Evolutionary conservation across 1,284 basidiomycete species (phyloP), one percentile per base, ranked within the genome.

Genomic region (Ganoderma lucidum): DNA sequence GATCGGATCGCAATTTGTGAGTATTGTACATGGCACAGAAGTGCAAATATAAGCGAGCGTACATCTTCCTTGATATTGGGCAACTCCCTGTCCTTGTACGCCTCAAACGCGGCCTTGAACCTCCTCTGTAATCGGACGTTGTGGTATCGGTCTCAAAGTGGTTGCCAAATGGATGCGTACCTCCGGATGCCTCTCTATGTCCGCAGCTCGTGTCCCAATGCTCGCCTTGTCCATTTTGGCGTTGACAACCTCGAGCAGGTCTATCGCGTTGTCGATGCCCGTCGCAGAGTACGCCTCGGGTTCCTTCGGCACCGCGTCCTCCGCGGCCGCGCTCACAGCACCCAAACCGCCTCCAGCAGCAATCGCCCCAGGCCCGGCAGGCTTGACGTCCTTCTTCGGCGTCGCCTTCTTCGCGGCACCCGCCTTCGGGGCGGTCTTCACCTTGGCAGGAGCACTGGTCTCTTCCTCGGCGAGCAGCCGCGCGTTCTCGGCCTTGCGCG

Each of bases 111-210:
- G 51, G 92, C 96, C 86, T 97, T 97, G 87, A 93, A 96, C 70
- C 95, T 90, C 78, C 95, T 87, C 92, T 95, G 76, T 41, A 69
- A 58, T 12, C 55, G 37, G 51, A 59, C 64, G 51, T 64, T 35
- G 70, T 53, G n/a, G 35, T 60, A 44, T 19, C 9, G 67, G 28
- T 39, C 48, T 48, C 39, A 41, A 51, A 45, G 19, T 44, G 8
- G 5, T 0, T n/a, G 10, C 15, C 17, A 23, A 17, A 1, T n/a
- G 30, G 35, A 35, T 35, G 19, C 90, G 68, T 74, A 96, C 94
- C 89, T 99, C 97, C 63, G 97, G 97, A 86, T 99, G 97, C 63
- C 87, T 88, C 83, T 99, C 97, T 67, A 98, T 89, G 56, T 88
- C 87, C 45, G 93, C 95, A 6, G 96, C 97, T 80, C 93, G 89